Percentiles rank a stretch among this genome's conserved stretches.
phyloP scores from a whole-genome alignment of 2,329 filamentous ascomycete species.

The Beauveria medogensis region DNA sequence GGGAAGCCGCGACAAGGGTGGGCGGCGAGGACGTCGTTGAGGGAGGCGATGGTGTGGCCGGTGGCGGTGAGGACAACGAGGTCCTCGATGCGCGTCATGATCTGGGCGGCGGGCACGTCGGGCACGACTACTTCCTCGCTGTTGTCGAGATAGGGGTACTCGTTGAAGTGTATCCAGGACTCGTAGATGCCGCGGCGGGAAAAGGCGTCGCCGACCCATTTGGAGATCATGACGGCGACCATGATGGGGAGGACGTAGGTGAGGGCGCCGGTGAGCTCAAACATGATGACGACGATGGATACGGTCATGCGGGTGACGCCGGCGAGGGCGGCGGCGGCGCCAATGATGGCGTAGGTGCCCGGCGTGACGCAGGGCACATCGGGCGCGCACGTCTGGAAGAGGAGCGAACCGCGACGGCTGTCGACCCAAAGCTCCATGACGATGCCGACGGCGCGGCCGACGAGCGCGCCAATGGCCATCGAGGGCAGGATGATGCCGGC shows the following conservation, averaged over 20 bases:
- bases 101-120: constrained; percentile 74
- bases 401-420: constrained; percentile 65
- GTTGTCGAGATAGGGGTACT: constrained; percentile 92
- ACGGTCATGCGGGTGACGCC: constrained; percentile 95
- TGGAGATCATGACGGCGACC: constrained; percentile 96
- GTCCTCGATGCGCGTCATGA: constrained; percentile 92
- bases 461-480: constrained; percentile 89
- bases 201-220: constrained; percentile 97
- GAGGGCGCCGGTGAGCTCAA: constrained; percentile 91
- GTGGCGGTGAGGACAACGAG: constrained; percentile 79
- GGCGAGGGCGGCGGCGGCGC: constrained; percentile 86
- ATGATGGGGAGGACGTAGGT: constrained; percentile 98
- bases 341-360: constrained; percentile 93
- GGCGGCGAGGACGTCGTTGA: constrained; percentile 61
- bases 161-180: constrained; percentile 92
- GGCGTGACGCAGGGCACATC: constrained; percentile 85
- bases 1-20: constrained; percentile 87
- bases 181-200: constrained; percentile 93
- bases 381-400: constrained; percentile 74
- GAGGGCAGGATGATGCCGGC: constrained; percentile 94
- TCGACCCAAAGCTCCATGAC: constrained; percentile 82
- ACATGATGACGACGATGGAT: constrained; percentile 98
- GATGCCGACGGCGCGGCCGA: constrained; percentile 82
- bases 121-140: constrained; percentile 73
- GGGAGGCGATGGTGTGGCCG: constrained; percentile 74